Evolutionary conservation across 192 early-diverging fungal genomes (phyloP).

Genomic region (Linderina pennispora): DNA sequence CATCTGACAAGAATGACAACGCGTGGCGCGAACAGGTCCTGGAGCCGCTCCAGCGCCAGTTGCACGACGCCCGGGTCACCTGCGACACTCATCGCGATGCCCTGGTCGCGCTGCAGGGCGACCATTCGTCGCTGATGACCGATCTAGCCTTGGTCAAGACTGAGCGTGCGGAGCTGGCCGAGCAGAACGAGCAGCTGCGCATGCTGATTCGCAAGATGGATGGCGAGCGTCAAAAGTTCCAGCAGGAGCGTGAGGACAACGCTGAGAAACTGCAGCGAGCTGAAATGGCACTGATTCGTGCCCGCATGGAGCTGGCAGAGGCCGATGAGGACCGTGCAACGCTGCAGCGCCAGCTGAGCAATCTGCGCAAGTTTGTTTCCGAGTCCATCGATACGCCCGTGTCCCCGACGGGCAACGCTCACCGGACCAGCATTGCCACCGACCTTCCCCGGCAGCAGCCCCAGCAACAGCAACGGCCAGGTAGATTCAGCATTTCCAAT

Average conservation of each 20-base stretch:
- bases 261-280: constrained; percentile 4
- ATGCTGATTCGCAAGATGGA: constrained; percentile 16
- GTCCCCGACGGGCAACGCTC: neutral
- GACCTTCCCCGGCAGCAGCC: no score
- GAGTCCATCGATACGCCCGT: neutral
- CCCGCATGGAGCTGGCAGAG: constrained; percentile 26
- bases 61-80: constrained; percentile 36
- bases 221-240: constrained; percentile 1
- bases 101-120: constrained; percentile 27
- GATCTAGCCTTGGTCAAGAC: constrained; percentile 32
- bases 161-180: constrained; percentile 21
- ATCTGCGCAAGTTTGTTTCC: constrained; percentile 29
- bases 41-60: constrained; percentile 38
- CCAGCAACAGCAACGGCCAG: neutral
- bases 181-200: constrained; percentile 34
- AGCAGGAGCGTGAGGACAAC: neutral
- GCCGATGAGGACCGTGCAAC: constrained; percentile 25
- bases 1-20: constrained; percentile 5
- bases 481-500: constrained; percentile 36
- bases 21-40: constrained; percentile 37
- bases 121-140: constrained; percentile 20
- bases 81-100: constrained; percentile 37
- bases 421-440: no score
- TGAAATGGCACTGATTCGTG: constrained; percentile 16
- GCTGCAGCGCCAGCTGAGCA: constrained; percentile 23